These are phyloP conservation scores for Globisporangium megalacanthum DNA, from an alignment of 352 stramenopile genomes.

Conservation along the genomic window DNA sequence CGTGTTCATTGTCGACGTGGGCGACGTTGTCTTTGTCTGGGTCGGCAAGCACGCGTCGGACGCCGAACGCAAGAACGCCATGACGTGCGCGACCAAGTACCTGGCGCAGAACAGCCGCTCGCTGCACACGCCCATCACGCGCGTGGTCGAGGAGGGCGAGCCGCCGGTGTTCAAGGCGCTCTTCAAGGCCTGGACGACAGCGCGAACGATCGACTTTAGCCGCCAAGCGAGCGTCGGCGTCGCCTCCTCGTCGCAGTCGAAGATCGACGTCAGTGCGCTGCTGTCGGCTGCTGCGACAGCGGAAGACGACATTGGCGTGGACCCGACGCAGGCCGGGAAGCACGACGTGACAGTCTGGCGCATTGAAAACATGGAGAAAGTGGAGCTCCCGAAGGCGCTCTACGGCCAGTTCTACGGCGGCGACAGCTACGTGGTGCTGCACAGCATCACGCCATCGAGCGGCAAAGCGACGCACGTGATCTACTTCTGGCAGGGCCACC, in stretches of 20 bases:
- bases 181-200: slow-evolving; percentile 74
- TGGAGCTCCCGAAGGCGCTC: slow-evolving; percentile 57
- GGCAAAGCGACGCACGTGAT: slow-evolving; percentile 81
- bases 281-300: slow-evolving; percentile 29
- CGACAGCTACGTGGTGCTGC: slow-evolving; percentile 95
- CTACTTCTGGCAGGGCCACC: slow-evolving; percentile 91
- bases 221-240: slow-evolving; percentile 41
- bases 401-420: slow-evolving; percentile 93
- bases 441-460: slow-evolving; percentile 59
- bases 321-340: slow-evolving; percentile 58
- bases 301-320: slow-evolving; percentile 73
- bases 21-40: slow-evolving; percentile 89
- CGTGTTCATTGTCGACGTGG: slow-evolving; percentile 91
- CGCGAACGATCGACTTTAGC: slow-evolving; percentile 63
- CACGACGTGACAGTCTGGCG: slow-evolving; percentile 87
- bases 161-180: slow-evolving; percentile 81
- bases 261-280: slow-evolving; percentile 56
- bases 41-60: slow-evolving; percentile 82
- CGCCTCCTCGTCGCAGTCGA: slow-evolving; percentile 29
- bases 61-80: slow-evolving; percentile 84
- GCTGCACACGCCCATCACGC: slow-evolving; percentile 69
- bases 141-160: slow-evolving; percentile 82
- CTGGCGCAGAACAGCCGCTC: slow-evolving; percentile 51
- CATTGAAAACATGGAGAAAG: slow-evolving; percentile 89
- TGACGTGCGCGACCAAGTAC: slow-evolving; percentile 84